Evolutionary conservation across 352 stramenopile genomes (phyloP).

Genomic region (Phytophthora pinifolia): DNA sequence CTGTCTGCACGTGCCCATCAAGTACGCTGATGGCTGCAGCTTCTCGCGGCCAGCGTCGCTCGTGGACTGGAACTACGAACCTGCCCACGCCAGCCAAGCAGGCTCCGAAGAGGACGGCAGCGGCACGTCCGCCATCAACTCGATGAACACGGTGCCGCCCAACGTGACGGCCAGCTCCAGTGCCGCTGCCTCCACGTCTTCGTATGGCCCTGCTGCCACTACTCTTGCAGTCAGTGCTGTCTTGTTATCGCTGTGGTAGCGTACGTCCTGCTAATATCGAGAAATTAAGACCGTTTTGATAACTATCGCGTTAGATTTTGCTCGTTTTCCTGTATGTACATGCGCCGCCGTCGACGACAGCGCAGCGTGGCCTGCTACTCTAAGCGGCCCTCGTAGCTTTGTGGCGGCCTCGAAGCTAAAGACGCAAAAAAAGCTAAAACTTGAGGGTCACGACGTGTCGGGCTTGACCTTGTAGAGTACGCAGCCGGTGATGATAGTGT

Average conservation of each 20-base stretch:
- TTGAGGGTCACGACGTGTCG: slow-evolving; percentile 5
- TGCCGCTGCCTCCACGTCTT: neutral
- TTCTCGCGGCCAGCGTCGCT: slow-evolving; percentile 49
- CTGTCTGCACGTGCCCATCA: slow-evolving; percentile 53
- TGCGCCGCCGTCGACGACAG: no score
- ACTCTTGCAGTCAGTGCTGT: neutral
- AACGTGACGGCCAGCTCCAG: slow-evolving; percentile 23
- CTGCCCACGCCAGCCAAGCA: slow-evolving; percentile 32
- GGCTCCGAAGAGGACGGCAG: slow-evolving; percentile 18
- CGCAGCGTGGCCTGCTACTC: slow-evolving; percentile 8
- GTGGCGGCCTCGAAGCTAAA: slow-evolving; percentile 10
- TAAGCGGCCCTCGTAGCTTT: slow-evolving; percentile 12
- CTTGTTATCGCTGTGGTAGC: slow-evolving; percentile 13
- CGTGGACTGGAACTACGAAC: slow-evolving; percentile 54
- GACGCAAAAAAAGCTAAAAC: slow-evolving; percentile 28
- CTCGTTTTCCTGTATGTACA: slow-evolving; percentile 26
- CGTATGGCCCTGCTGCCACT: neutral
- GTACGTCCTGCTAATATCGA: neutral
- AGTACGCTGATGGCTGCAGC: slow-evolving; percentile 52
- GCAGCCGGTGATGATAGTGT: slow-evolving; percentile 29
- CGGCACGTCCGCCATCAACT: slow-evolving; percentile 31
- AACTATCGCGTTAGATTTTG: slow-evolving; percentile 14
- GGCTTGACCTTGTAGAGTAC: slow-evolving; percentile 21
- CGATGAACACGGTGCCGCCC: slow-evolving; percentile 31
- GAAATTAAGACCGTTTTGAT: slow-evolving; percentile 16